These are phyloP conservation scores for Crotalaria pallida DNA, from an alignment of 306 rosid genomes.

Conservation along the genomic window DNA sequence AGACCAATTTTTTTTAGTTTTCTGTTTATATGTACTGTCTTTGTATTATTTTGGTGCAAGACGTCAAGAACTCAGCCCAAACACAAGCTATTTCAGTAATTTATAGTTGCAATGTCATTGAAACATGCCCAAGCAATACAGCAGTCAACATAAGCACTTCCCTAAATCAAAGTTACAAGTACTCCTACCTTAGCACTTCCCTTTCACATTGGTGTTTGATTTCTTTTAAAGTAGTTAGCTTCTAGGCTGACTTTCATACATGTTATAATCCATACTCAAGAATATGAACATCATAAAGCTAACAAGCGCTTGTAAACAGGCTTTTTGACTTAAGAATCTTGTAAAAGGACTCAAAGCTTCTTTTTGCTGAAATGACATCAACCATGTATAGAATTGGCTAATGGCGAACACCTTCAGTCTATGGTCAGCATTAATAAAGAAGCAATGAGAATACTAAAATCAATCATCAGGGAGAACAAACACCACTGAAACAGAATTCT, in stretches of 20 bases:
- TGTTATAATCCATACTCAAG: background rate
- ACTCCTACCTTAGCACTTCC: background rate
- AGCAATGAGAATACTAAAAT: background rate
- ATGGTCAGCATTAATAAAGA: background rate
- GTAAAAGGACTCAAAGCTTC: background rate
- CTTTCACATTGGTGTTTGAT: no score
- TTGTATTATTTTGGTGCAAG: background rate
- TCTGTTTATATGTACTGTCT: no score
- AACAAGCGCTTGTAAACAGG: background rate
- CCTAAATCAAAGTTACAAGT: background rate
- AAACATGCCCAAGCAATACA: background rate
- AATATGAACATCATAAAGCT: background rate
- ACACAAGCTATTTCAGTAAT: background rate
- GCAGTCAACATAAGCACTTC: background rate
- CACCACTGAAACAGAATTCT: background rate
- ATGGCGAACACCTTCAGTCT: background rate
- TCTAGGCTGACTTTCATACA: no score
- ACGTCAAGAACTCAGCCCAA: background rate
- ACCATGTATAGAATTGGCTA: background rate
- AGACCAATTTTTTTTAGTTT: no score
- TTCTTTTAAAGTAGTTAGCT: no score
- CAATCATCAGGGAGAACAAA: background rate
- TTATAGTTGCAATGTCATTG: background rate
- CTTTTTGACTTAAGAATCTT: background rate
- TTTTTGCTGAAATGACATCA: background rate